A percentile compares a stretch with the other conserved stretches of the same genome.
These are phyloP conservation scores for Circinella umbellata DNA, from an alignment of 371 early-diverging fungal genomes.

Conservation along the genomic window DNA sequence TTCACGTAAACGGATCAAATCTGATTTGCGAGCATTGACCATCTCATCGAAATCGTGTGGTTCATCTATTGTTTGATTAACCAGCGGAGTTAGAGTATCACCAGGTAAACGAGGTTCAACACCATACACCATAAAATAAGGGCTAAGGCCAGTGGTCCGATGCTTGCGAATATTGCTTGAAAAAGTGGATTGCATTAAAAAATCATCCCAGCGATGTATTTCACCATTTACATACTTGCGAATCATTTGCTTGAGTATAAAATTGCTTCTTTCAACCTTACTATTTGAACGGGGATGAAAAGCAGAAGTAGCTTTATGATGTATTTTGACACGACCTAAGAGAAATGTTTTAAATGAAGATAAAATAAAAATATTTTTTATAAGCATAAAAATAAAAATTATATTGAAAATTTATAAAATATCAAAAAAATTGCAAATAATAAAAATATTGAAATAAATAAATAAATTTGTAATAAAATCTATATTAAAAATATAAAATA, in stretches of 20 bases:
- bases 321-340: neutral
- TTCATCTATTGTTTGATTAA: neutral
- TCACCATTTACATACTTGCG: conserved; percentile 16
- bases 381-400: too few relatives aligned
- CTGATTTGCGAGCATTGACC: neutral
- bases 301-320: conserved; percentile 29
- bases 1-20: neutral
- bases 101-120: conserved; percentile 20
- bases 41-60: neutral
- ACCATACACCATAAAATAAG: conserved; percentile 25
- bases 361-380: too few relatives aligned
- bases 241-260: conserved; percentile 21
- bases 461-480: too few relatives aligned
- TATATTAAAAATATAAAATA: too few relatives aligned
- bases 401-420: too few relatives aligned
- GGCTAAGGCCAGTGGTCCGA: conserved; percentile 12
- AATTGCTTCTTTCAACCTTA: conserved; percentile 28
- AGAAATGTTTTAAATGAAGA: too few relatives aligned
- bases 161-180: conserved; percentile 18
- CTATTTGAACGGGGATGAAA: conserved; percentile 30
- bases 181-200: conserved; percentile 14
- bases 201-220: conserved; percentile 16
- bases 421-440: too few relatives aligned
- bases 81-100: conserved; percentile 15
- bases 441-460: too few relatives aligned